phyloP scores from a whole-genome alignment of 2,329 filamentous ascomycete genomes.

The Neoscytalidium dimidiatum region DNA sequence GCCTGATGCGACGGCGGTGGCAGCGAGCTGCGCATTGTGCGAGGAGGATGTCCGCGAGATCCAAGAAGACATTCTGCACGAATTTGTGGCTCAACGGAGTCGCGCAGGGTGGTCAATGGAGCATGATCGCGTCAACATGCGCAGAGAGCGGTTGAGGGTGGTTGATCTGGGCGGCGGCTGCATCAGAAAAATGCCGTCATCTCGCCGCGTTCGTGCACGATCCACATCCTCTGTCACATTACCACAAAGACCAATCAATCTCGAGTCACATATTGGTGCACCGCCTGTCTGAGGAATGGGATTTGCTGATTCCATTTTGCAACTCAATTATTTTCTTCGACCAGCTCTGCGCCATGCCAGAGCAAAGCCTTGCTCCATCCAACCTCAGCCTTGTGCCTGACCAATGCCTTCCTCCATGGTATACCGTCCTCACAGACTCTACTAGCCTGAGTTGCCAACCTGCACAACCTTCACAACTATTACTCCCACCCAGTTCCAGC shows the following conservation, averaged over 20 bases:
- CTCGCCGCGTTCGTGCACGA: not conserved
- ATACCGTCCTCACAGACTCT: not conserved
- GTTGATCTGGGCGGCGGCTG: not conserved
- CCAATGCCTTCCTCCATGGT: not conserved
- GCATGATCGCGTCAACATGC: not conserved
- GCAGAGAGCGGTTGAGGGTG: not conserved
- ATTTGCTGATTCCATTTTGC: not conserved
- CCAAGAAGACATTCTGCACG: conserved; percentile 47
- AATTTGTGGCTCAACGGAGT: not conserved
- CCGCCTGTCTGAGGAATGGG: not conserved
- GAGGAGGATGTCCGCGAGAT: conserved; percentile 46
- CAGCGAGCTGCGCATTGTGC: conserved; percentile 63
- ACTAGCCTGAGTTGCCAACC: not conserved
- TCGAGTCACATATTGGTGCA: not conserved
- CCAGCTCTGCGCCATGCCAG: not conserved
- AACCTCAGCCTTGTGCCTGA: not conserved
- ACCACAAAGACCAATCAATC: not conserved
- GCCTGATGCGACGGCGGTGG: conserved; percentile 64
- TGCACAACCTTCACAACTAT: conserved; percentile 2
- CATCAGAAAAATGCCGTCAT: conserved; percentile 16
- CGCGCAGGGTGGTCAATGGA: not conserved
- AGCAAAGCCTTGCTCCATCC: conserved; percentile 3
- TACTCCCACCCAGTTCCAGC: not conserved
- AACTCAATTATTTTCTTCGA: conserved; percentile 8
- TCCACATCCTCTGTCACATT: not conserved